phyloP scores from a whole-genome alignment of 2,329 filamentous ascomycete genomes.

The Aureobasidium sp. region DNA sequence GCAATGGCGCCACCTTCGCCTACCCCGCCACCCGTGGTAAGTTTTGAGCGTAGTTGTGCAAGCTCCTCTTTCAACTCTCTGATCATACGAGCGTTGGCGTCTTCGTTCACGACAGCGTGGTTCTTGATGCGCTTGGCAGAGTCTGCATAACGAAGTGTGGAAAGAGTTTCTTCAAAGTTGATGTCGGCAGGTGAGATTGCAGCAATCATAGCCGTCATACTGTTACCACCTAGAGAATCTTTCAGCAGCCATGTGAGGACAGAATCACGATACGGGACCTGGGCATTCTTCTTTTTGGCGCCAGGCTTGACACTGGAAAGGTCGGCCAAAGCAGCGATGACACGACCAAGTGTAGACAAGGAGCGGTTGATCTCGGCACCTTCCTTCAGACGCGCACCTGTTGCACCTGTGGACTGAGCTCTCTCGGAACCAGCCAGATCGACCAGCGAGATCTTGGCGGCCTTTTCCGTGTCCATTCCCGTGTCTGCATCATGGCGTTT shows the following conservation, averaged over 20 bases:
- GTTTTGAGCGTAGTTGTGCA: constrained; percentile 73
- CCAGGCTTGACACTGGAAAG: constrained; percentile 77
- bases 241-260: constrained; percentile 94
- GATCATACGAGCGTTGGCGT: constrained; percentile 98
- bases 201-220: constrained; percentile 99
- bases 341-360: constrained; percentile 88
- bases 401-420: constrained; percentile 94
- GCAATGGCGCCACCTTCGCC: constrained; percentile 43
- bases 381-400: constrained; percentile 88
- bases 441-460: constrained; percentile 94
- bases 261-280: constrained; percentile 92
- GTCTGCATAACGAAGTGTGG: constrained; percentile 91
- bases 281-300: constrained; percentile 74
- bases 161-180: constrained; percentile 96
- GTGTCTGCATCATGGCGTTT: constrained; percentile 86
- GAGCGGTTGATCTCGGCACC: constrained; percentile 98
- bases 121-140: constrained; percentile 99
- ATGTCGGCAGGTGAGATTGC: constrained; percentile 97
- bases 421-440: constrained; percentile 96
- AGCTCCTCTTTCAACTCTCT: constrained; percentile 94
- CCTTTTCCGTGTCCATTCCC: constrained; percentile 95
- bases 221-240: constrained; percentile 94
- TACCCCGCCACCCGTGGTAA: constrained; percentile 43
- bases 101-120: constrained; percentile 97
- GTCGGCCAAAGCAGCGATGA: constrained; percentile 92